Conservation (phyloP, 2,329 filamentous ascomycete genomes). For the Ceratocystis eucalypticola region DNA sequence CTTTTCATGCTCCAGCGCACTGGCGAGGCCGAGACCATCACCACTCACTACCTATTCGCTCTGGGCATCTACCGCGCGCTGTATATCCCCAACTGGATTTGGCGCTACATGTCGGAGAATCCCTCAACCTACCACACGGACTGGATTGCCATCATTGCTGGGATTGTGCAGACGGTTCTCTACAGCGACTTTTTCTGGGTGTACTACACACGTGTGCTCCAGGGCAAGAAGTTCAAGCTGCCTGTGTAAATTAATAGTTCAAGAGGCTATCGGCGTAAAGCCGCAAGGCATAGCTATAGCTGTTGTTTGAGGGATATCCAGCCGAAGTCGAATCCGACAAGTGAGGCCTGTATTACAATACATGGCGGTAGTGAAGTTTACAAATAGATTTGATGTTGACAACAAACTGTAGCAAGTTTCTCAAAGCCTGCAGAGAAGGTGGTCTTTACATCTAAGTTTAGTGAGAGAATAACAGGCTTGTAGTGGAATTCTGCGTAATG, state of each 20-base stretch:
- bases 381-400: not conserved
- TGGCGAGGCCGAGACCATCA: slow-evolving; percentile 98
- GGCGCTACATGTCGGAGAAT: slow-evolving; percentile 63
- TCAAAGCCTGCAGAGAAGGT: not conserved
- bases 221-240: slow-evolving; percentile 78
- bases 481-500: not conserved
- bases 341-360: not conserved
- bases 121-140: slow-evolving; percentile 53
- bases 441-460: not conserved
- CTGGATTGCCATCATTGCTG: slow-evolving; percentile 76
- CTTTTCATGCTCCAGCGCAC: slow-evolving; percentile 97
- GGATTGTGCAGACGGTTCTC: slow-evolving; percentile 81
- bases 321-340: not conserved
- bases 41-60: slow-evolving; percentile 92
- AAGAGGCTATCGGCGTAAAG: not conserved
- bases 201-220: slow-evolving; percentile 92
- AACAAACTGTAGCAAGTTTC: not conserved
- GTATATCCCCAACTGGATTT: slow-evolving; percentile 99
- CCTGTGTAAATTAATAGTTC: slow-evolving; percentile 46
- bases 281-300: not conserved
- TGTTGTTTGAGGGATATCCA: not conserved
- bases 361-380: not conserved
- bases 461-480: not conserved
- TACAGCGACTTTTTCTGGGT: slow-evolving; percentile 99
- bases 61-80: slow-evolving; percentile 81